These are phyloP conservation scores for Echinosophora koreensis DNA, from an alignment of 306 rosid species.

Conservation along the genomic window DNA sequence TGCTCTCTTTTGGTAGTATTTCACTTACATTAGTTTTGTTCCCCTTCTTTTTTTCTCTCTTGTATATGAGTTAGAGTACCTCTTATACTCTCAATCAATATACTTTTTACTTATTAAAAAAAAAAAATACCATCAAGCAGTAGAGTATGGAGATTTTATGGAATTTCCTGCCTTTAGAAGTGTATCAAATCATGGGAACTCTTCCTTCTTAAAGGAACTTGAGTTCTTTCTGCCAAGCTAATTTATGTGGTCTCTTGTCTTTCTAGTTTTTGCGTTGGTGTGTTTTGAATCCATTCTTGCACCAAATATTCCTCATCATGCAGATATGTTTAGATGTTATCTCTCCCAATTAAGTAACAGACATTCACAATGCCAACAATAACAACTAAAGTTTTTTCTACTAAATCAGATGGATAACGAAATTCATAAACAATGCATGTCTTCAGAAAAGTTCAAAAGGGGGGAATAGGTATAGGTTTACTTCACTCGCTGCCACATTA, in stretches of 20 bases:
- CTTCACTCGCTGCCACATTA: background rate
- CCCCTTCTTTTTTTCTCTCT: too few species aligned
- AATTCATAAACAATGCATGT: too few species aligned
- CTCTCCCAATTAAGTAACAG: too few species aligned
- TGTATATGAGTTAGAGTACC: too few species aligned
- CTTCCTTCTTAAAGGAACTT: background rate
- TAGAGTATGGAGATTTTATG: background rate
- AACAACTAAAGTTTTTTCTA: too few species aligned
- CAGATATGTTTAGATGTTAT: background rate
- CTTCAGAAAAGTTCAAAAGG: too few species aligned
- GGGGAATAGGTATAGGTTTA: background rate
- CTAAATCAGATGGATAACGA: too few species aligned
- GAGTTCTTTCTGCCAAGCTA: background rate
- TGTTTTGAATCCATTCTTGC: background rate
- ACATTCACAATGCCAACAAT: background rate
- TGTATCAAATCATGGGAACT: background rate
- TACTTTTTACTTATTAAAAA: too few species aligned
- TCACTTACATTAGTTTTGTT: too few species aligned
- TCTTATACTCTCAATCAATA: too few species aligned
- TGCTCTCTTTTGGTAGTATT: too few species aligned
- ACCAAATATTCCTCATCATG: background rate
- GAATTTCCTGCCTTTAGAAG: background rate
- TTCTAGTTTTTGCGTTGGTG: background rate
- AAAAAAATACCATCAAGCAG: too few species aligned
- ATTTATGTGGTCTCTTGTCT: background rate